Conservation (phyloP, 169 alveolate genomes). For the Plasmodium coatneyi region DNA sequence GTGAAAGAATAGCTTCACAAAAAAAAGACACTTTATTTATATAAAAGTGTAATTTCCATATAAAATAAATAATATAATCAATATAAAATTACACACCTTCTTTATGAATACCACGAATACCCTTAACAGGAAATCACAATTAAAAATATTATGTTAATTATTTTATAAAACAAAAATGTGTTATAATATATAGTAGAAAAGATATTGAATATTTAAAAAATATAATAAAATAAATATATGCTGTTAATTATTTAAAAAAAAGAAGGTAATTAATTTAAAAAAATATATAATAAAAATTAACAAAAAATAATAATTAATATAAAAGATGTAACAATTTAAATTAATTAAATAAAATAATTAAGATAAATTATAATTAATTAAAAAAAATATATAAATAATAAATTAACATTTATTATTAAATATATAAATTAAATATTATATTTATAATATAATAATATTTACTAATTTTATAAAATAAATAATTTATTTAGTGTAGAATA, state of each 20-base stretch:
- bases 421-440: no score
- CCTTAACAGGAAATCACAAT: background rate
- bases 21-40: background rate
- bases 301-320: background rate
- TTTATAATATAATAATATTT: no score
- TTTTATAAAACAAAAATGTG: background rate
- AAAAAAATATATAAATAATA: background rate
- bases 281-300: background rate
- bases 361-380: background rate
- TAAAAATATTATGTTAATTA: background rate
- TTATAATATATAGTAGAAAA: background rate
- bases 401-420: no score
- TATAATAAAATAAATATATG: background rate
- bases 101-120: background rate
- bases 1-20: background rate
- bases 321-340: background rate
- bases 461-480: no score
- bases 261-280: background rate
- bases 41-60: background rate
- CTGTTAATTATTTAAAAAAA: background rate
- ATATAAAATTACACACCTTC: background rate
- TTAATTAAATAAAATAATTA: background rate
- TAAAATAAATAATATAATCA: background rate
- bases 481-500: no score
- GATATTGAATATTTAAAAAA: background rate